Evolutionary conservation across 352 stramenopile genomes (phyloP).

Genomic region (Halophytophthora polymorphica): DNA sequence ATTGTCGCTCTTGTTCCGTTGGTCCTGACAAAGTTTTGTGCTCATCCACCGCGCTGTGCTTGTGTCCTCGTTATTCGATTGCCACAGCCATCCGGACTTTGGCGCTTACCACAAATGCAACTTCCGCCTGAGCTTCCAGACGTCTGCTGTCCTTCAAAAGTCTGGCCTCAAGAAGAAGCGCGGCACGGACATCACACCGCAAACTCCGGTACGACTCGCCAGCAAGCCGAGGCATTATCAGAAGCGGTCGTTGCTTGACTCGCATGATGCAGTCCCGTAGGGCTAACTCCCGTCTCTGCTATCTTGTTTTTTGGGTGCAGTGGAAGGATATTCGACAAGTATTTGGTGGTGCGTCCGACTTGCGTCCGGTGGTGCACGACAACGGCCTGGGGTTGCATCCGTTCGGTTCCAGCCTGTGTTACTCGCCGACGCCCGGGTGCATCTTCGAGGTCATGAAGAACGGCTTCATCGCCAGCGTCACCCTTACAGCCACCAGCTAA

Average conservation of each 20-base stretch:
- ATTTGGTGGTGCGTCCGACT: slow-evolving; percentile 42
- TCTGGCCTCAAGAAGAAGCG: slow-evolving; percentile 43
- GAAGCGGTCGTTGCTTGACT: neutral
- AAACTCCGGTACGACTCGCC: slow-evolving; percentile 48
- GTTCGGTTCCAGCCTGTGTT: slow-evolving; percentile 78
- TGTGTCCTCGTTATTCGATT: neutral
- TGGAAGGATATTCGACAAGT: slow-evolving; percentile 69
- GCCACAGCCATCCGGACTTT: slow-evolving; percentile 67
- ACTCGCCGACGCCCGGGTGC: slow-evolving; percentile 65
- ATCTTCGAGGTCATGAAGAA: slow-evolving; percentile 86
- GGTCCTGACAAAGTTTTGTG: neutral
- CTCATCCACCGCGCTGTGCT: neutral
- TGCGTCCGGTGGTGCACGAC: slow-evolving; percentile 73
- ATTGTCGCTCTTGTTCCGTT: neutral
- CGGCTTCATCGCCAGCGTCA: slow-evolving; percentile 71
- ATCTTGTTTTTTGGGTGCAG: slow-evolving; percentile 18
- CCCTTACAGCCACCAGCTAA: slow-evolving; percentile 32
- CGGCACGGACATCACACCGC: slow-evolving; percentile 51
- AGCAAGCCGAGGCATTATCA: neutral
- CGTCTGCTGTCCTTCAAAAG: slow-evolving; percentile 34
- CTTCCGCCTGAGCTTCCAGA: slow-evolving; percentile 63
- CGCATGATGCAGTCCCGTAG: neutral
- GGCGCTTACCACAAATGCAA: slow-evolving; percentile 86
- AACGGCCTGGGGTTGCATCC: slow-evolving; percentile 72
- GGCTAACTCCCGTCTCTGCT: neutral